These are phyloP conservation scores for Phoma herbarum DNA, from an alignment of 2,329 filamentous ascomycete genomes.

Conservation along the genomic window DNA sequence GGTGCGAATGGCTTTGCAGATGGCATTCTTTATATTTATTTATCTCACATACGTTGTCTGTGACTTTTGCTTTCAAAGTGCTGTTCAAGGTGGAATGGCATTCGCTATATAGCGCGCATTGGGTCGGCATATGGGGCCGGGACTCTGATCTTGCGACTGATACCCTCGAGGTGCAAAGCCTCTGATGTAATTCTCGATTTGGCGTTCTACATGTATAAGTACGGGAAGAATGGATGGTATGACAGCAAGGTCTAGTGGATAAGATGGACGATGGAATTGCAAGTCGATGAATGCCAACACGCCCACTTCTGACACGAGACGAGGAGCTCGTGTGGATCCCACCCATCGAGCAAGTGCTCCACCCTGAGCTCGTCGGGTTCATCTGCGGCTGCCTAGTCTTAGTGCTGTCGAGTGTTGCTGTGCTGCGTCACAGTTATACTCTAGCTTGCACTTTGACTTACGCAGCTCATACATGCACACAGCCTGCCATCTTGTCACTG, in stretches of 20 bases:
- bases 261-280: neutral
- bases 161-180: constrained; percentile 20
- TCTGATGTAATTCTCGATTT: constrained; percentile 9
- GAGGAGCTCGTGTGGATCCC: too few relatives aligned
- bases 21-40: neutral
- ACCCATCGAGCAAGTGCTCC: too few relatives aligned
- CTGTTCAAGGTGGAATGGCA: constrained; percentile 1
- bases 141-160: constrained; percentile 18
- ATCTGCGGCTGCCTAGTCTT: too few relatives aligned
- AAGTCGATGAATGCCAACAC: neutral
- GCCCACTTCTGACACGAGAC: too few relatives aligned
- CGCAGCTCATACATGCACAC: too few relatives aligned
- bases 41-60: constrained; percentile 5
- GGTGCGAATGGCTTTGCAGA: neutral
- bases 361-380: too few relatives aligned
- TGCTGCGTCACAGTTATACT: too few relatives aligned
- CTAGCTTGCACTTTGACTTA: too few relatives aligned
- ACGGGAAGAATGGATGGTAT: neutral
- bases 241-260: neutral
- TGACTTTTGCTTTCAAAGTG: constrained; percentile 1
- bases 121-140: constrained; percentile 8
- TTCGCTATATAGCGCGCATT: constrained; percentile 11
- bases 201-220: constrained; percentile 11
- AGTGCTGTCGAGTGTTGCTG: too few relatives aligned
- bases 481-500: too few relatives aligned